Conservation (phyloP, 768 basidiomycete species). For the Trichaptum fuscoviolaceum region DNA sequence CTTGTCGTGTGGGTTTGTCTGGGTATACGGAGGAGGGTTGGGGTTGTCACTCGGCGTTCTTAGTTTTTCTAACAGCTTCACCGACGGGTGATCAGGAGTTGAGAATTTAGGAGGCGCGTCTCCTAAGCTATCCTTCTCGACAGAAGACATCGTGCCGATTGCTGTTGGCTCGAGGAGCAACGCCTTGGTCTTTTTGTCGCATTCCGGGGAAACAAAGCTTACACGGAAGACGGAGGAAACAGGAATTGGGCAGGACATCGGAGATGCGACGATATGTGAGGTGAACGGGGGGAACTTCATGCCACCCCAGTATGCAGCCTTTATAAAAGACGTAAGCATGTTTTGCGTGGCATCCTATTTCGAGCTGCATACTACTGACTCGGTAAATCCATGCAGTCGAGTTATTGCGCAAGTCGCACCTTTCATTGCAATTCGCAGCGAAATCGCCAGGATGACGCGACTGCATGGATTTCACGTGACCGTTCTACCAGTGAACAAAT, state of each 20-base stretch:
- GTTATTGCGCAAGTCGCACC: background rate
- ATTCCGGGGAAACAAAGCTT: too few relatives aligned
- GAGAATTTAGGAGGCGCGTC: constrained; percentile 5
- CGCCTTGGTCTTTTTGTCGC: too few relatives aligned
- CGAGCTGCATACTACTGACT: background rate
- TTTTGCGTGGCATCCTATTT: background rate
- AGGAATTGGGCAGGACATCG: background rate
- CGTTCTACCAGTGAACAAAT: background rate
- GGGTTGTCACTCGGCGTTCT: constrained; percentile 1
- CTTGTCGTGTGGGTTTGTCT: constrained; percentile 48
- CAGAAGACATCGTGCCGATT: background rate
- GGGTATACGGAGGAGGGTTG: constrained; percentile 4
- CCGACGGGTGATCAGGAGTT: constrained; percentile 8
- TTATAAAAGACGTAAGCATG: background rate
- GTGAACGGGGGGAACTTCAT: background rate
- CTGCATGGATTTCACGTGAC: background rate
- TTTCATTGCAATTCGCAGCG: background rate
- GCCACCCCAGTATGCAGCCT: background rate
- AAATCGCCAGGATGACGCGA: background rate
- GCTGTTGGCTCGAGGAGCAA: background rate
- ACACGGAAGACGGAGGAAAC: too few relatives aligned
- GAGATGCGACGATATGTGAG: background rate
- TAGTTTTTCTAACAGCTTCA: constrained; percentile 3
- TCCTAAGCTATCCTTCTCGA: background rate
- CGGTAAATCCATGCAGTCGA: background rate